phyloP scores from a whole-genome alignment of 768 basidiomycete genomes.

The Pisolithus tinctorius region DNA sequence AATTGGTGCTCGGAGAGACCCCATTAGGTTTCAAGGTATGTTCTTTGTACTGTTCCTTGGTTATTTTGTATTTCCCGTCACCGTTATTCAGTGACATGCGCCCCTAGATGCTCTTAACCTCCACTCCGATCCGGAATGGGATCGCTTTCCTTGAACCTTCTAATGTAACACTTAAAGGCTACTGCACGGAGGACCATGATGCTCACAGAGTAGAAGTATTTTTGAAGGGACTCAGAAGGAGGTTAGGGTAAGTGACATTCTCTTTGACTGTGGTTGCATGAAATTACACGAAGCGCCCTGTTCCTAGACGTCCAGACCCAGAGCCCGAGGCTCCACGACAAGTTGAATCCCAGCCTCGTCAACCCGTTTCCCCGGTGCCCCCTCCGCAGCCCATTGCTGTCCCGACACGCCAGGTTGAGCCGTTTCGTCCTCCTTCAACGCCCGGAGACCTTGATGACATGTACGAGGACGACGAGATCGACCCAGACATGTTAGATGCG shows the following conservation, averaged over 20 bases:
- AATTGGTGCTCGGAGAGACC: constrained; percentile 67
- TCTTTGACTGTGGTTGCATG: not conserved
- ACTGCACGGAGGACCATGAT: constrained; percentile 61
- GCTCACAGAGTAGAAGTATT: constrained; percentile 52
- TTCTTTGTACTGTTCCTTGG: not conserved
- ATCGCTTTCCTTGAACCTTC: constrained; percentile 73
- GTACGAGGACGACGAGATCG: constrained; percentile 22
- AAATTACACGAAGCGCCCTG: not conserved
- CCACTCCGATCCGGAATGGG: constrained; percentile 61
- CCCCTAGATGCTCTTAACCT: constrained; percentile 59
- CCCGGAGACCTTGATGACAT: constrained; percentile 15
- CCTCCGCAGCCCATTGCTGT: not conserved
- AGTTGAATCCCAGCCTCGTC: constrained; percentile 7
- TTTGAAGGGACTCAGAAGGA: constrained; percentile 47
- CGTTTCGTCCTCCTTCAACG: constrained; percentile 2
- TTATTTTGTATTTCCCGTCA: constrained; percentile 1
- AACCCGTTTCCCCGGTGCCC: constrained; percentile 11
- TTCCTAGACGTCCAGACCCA: constrained; percentile 21
- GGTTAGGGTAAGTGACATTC: constrained; percentile 58
- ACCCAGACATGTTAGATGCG: constrained; percentile 21
- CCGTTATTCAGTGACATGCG: not conserved
- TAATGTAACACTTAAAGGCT: constrained; percentile 53
- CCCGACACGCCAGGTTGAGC: not conserved
- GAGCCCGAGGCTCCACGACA: constrained; percentile 7
- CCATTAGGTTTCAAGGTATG: constrained; percentile 77